Evolutionary conservation across 345 rosid genomes (phyloP).

Genomic region (Luvunga scandens): DNA sequence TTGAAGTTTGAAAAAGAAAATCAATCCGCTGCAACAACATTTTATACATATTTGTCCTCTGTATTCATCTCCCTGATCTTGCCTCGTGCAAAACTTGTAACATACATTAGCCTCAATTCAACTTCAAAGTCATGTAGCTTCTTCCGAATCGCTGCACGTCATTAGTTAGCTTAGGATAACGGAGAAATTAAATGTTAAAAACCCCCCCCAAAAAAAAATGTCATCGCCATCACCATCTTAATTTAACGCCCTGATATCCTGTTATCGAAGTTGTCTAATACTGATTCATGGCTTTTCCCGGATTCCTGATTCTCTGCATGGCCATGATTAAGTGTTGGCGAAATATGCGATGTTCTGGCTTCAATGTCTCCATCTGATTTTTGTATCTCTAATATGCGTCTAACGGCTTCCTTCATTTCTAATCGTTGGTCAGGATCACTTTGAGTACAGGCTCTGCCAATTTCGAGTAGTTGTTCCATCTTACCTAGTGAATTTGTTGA

Average conservation of each 20-base stretch:
- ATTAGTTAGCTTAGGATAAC: background rate
- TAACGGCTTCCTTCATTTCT: constrained; percentile 51
- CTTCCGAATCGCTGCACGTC: background rate
- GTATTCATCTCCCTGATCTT: background rate
- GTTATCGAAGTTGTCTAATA: background rate
- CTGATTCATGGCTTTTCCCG: background rate
- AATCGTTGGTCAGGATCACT: constrained; percentile 43
- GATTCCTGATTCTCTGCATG: background rate
- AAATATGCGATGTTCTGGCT: constrained; percentile 22
- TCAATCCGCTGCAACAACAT: background rate
- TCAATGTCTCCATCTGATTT: constrained; percentile 28
- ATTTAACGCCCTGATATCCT: background rate
- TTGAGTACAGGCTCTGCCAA: constrained; percentile 56
- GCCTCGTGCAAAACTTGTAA: constrained; percentile 1
- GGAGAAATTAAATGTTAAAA: constrained; percentile 5
- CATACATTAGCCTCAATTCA: background rate
- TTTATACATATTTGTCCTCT: background rate
- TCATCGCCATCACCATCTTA: background rate
- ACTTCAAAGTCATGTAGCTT: background rate
- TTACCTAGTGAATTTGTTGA: constrained; percentile 23
- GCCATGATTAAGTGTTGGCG: constrained; percentile 30
- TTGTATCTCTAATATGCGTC: constrained; percentile 42
- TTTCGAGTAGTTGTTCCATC: constrained; percentile 49
- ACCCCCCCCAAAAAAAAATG: background rate
- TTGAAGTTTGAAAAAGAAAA: background rate